These are phyloP conservation scores for Lotus japonicus DNA, from an alignment of 306 rosid species.

Conservation along the genomic window DNA sequence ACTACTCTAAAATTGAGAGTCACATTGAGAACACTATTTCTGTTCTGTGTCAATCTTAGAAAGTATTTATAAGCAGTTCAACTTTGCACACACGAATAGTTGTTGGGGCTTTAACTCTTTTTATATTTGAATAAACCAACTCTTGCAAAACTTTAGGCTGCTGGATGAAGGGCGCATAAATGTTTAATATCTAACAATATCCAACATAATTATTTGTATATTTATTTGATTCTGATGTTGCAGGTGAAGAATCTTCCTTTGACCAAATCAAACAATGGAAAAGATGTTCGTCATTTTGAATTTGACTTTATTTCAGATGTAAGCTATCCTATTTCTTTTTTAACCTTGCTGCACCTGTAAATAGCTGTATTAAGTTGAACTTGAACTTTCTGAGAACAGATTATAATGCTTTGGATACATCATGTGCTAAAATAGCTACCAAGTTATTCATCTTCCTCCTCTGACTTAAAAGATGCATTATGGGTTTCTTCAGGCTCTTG, in stretches of 20 bases:
- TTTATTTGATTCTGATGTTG: conserved; percentile 25
- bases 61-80: not conserved
- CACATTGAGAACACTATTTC: not conserved
- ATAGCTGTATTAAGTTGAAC: not conserved
- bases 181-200: not conserved
- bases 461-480: not conserved
- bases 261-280: conserved; percentile 53
- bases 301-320: conserved; percentile 71
- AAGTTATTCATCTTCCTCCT: conserved; percentile 14
- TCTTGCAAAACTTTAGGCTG: not conserved
- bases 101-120: not conserved
- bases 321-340: conserved; percentile 29
- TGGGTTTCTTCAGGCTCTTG: conserved; percentile 41
- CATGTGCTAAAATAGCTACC: conserved; percentile 4
- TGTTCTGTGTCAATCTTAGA: not conserved
- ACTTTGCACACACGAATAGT: not conserved
- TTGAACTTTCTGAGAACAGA: not conserved
- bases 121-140: not conserved
- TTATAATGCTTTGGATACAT: not conserved
- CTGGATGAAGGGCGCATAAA: not conserved
- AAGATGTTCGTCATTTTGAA: conserved; percentile 82
- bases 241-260: conserved; percentile 68
- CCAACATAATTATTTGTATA: not conserved
- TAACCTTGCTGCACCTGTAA: conserved; percentile 1
- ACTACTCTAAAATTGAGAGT: too few relatives aligned